Evolutionary conservation across 2,329 filamentous ascomycete species (phyloP).

Genomic region (Diaporthe helianthi): DNA sequence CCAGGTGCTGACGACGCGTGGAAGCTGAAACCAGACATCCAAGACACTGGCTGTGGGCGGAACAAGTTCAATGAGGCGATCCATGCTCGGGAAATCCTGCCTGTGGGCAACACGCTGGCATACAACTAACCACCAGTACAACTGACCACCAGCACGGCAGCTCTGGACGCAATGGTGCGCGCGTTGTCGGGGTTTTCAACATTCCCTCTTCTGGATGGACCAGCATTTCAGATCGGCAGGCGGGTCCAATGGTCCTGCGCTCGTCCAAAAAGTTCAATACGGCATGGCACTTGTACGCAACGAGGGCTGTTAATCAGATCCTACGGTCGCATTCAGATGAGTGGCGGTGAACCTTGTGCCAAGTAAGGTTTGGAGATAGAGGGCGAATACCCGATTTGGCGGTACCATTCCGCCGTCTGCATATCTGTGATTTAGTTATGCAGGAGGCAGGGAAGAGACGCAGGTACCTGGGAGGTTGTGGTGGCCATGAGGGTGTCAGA

Average conservation of each 20-base stretch:
- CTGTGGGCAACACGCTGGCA: slow-evolving; percentile 1
- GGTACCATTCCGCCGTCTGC: slow-evolving; percentile 6
- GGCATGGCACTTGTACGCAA: slow-evolving; percentile 2
- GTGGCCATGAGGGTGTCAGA: slow-evolving; percentile 13
- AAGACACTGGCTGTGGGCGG: slow-evolving; percentile 8
- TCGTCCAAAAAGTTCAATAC: slow-evolving; percentile 5
- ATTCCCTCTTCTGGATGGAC: slow-evolving; percentile 19
- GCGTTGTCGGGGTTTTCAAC: slow-evolving; percentile 4
- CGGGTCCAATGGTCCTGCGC: slow-evolving; percentile 18
- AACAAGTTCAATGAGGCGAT: background rate
- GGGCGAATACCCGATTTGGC: slow-evolving; percentile 26
- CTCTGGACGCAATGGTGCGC: background rate
- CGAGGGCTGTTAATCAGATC: slow-evolving; percentile 9
- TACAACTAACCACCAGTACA: background rate
- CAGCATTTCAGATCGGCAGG: slow-evolving; percentile 20
- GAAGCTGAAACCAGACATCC: slow-evolving; percentile 3
- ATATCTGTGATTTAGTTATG: slow-evolving; percentile 3
- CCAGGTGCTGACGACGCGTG: slow-evolving; percentile 12
- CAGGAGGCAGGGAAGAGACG: slow-evolving; percentile 4
- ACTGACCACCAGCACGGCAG: too few species aligned
- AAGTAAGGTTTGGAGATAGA: slow-evolving; percentile 5
- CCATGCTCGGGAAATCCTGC: slow-evolving; percentile 20
- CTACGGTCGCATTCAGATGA: slow-evolving; percentile 22
- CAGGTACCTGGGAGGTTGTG: background rate
- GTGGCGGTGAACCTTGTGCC: slow-evolving; percentile 28